Evolutionary conservation across 169 alveolate species (phyloP), one percentile per base, ranked within the genome.

Genomic region (Cryptosporidium muris): DNA sequence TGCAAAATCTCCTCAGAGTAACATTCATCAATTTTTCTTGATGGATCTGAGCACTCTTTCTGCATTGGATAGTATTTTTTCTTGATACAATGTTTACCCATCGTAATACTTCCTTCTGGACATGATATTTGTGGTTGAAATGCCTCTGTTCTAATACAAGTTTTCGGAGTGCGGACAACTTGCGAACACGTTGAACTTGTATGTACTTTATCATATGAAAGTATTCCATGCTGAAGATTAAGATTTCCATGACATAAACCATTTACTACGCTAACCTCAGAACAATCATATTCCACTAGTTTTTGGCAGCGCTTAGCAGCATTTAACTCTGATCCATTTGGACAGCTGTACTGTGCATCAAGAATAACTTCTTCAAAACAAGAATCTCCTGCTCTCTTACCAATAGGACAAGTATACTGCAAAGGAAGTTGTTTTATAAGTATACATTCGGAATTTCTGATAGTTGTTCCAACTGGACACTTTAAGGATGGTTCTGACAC

Each of bases 101-200:
- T 56, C 34, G 54, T 74, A 34, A 56, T 14, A 11, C 74, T 40
- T 56, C 82, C 82, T 3, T 5, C 11, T 1, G 82, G 82, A 74
- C 82, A 74, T 4, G 82, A 43, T 9, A 74, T 42, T 42, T 74
- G 54, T 74, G 82, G 68, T 9, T 66, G 68, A 56, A 74, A 56
- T 14, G 82, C 82, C 25, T 74, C 82, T 3, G 74, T 74, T 74
- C 82, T 74, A 7, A 62, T n/a, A 38, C 82, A 74, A 42, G 68
- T 74, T 56, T 74, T 74, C 38, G 63, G 63, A 47, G 40, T 74
- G 54, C 82, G 38, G 5, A 74, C 51, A 7, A 47, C 47, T 45
- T 74, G 68, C 4, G 82, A 74, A 25, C 82, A 74, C 34, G 52
- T 14, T 25, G 63, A 66, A 25, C 51, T 25, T 37, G 62, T 60